Base-by-base conservation (phyloP, 2,329 filamentous ascomycete genomes). In the Trichoderma sp. region DNA sequence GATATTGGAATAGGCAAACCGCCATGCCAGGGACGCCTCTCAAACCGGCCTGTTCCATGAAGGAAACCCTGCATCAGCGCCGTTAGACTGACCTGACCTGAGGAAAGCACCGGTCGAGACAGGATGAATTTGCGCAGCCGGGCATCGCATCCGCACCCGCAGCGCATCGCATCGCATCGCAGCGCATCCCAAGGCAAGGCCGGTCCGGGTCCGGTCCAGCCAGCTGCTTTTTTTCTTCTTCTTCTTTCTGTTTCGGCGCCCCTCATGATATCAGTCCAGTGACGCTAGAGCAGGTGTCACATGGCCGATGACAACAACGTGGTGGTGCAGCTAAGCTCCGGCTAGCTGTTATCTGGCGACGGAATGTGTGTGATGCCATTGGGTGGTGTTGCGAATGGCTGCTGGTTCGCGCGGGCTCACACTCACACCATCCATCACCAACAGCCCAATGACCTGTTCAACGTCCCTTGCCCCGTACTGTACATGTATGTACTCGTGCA, bases 241-340 rank as follows among this genome's bases (percentile, higher is more conserved):
- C n/a, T 43, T 53, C 26, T 39, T 39, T 58, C 9, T n/a, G 26
- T 32, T n/a, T 28, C 55, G 17, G 17, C 55, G 43, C 43, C 43
- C 43, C 43, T 50, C 43, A 50, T 50, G 43, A 50, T 50, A 50
- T 32, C 6, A 12, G 20, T 53, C 47, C 47, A 53, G n/a, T 23
- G 43, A 58, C 73, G 68, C 72, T 73, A 74, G 64, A 58, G 64
- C 68, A 57, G 53, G 55, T 64, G 70, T 72, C 70, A 67, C 73
- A 73, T 74, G 70, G 71, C 57, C 67, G 50, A 26, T 71, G 72
- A 57, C 63, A 55, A 68, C 73, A 68, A 71, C 67, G 73, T 71
- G 65, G 64, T 72, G 71, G 68, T 72, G 71, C 68, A 71, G 71
- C 71, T 71, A 67, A 71, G 50, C 67, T 72, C 32, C 62, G 66